Conservation (phyloP, 2,329 filamentous ascomycete genomes). For the Talaromyces atroroseus region DNA sequence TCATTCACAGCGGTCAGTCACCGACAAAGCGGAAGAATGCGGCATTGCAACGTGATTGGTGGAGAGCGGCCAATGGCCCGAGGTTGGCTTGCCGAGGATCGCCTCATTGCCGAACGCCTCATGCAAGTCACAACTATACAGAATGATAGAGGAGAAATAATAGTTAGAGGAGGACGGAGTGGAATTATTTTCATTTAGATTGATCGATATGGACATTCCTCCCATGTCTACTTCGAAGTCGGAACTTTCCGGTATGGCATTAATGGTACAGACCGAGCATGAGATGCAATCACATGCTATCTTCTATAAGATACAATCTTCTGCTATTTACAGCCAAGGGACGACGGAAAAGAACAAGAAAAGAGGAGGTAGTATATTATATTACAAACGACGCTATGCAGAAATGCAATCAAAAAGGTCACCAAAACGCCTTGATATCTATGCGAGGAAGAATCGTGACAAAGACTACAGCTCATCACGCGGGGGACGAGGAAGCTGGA, state of each 20-base stretch:
- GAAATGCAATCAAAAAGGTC: not conserved
- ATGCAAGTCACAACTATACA: not conserved
- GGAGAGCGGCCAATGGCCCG: too few species aligned
- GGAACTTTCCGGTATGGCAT: not conserved
- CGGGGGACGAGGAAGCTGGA: conserved; percentile 38
- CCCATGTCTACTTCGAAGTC: not conserved
- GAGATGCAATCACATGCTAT: not conserved
- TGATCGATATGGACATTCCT: not conserved
- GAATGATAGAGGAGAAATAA: too few species aligned
- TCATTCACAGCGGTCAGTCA: not conserved
- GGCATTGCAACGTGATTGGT: not conserved
- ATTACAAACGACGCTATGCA: conserved; percentile 12
- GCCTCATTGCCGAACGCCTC: not conserved
- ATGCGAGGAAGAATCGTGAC: conserved; percentile 3
- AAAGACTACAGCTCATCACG: conserved; percentile 13
- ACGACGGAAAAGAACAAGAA: not conserved
- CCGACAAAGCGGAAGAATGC: not conserved
- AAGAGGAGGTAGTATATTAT: not conserved
- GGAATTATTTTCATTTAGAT: not conserved
- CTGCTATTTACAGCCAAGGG: not conserved
- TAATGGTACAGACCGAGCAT: not conserved
- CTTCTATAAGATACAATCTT: not conserved
- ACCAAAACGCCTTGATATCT: conserved; percentile 8
- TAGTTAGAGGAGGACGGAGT: not conserved
- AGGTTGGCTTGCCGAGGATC: not conserved